Percentiles rank a stretch among this genome's conserved stretches.
Conservation (phyloP, 148 eudicot genomes). For the Pouteria glomerata region DNA sequence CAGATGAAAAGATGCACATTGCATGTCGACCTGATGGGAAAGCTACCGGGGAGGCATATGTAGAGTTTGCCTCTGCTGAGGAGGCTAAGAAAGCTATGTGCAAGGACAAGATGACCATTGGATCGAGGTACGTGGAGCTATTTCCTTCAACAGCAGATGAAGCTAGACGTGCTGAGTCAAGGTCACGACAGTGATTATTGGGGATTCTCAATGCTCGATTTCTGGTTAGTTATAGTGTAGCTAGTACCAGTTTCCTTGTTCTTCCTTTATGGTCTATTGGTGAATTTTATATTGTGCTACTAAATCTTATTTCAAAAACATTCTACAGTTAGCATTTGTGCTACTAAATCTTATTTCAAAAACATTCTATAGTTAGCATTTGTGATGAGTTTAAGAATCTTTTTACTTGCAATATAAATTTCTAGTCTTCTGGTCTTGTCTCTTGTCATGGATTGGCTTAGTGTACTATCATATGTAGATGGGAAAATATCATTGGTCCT, state of each 20-base stretch:
- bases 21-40: constrained; percentile 77
- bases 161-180: constrained; percentile 64
- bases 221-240: not conserved
- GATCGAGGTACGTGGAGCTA: constrained; percentile 77
- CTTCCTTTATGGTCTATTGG: not conserved
- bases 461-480: too few species aligned
- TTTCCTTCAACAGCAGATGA: constrained; percentile 78
- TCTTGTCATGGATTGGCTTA: not conserved
- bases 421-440: not conserved
- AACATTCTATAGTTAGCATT: not conserved
- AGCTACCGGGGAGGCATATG: constrained; percentile 87
- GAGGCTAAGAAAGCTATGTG: constrained; percentile 86
- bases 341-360: not conserved
- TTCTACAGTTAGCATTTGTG: not conserved
- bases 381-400: constrained; percentile 6
- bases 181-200: constrained; percentile 42
- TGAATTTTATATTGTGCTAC: not conserved
- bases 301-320: not conserved
- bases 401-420: not conserved
- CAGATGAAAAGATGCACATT: constrained; percentile 58
- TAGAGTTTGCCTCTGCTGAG: constrained; percentile 68
- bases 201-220: not conserved
- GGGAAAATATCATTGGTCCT: too few species aligned
- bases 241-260: not conserved
- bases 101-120: constrained; percentile 81